Evolutionary conservation across 139 green algal species (phyloP), one percentile per base, ranked within the genome.

Genomic region (Microglena sp.): DNA sequence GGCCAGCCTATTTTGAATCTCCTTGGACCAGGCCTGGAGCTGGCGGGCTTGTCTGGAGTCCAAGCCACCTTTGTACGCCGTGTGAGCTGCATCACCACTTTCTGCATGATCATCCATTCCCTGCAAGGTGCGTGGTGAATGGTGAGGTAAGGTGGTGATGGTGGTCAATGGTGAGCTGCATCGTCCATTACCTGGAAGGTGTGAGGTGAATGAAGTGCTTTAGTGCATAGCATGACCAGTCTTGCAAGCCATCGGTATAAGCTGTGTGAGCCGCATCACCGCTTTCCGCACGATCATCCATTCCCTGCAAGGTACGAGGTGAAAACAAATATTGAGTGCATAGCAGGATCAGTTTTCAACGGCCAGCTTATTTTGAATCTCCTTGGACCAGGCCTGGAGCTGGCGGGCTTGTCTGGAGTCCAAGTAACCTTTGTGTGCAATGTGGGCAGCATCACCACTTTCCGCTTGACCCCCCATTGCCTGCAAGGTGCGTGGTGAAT

Each of bases 211-310:
- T n/a, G n/a, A n/a, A n/a, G n/a, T n/a, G n/a, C n/a, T n/a, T n/a
- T n/a, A n/a, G n/a, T 58, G 72, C n/a, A n/a, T n/a, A n/a, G n/a
- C n/a, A n/a, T n/a, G n/a, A n/a, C n/a, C n/a, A n/a, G n/a, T n/a
- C n/a, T n/a, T 88, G 78, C 53, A 95, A 62, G n/a, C 85, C 83
- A 3, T 86, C 87, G 73, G 97, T 97, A 82, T 97, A 97, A 1
- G 81, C 80, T 1, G 77, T 68, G 58, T 97, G 91, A 4, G 91
- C 78, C 11, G 91, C 88, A 5, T 82, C 77, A 1, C 91, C 91
- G 2, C 46, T 62, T 71, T 95, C 91, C 1, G 91, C 91, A 0
- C 56, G 50, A 3, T 77, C 69, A 57, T 97, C 81, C 91, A 97
- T 97, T n/a, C n/a, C n/a, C n/a, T n/a, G n/a, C n/a, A n/a, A n/a